These are phyloP conservation scores for Peterozyma xylosa DNA, from an alignment of 805 yeast species.

Conservation along the genomic window DNA sequence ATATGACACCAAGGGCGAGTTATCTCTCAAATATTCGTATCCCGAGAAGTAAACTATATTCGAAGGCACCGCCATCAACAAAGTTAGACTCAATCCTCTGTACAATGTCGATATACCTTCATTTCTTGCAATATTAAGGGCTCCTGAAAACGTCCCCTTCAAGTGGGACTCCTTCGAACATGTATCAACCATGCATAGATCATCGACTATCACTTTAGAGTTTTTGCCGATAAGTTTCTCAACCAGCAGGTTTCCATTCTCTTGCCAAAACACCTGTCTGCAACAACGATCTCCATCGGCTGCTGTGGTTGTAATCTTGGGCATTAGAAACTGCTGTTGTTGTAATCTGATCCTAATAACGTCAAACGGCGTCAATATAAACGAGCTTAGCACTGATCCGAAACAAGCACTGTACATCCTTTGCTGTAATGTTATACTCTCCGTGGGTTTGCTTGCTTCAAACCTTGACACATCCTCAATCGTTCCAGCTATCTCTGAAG, in stretches of 20 bases:
- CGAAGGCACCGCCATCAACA: slow-evolving; percentile 87
- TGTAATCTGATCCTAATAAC: slow-evolving; percentile 72
- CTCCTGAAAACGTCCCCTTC: slow-evolving; percentile 70
- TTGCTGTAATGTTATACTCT: slow-evolving; percentile 38
- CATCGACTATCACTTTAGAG: slow-evolving; percentile 10
- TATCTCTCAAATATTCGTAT: slow-evolving; percentile 77
- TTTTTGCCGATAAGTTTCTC: neutral
- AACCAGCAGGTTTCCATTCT: neutral
- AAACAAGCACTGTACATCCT: slow-evolving; percentile 74
- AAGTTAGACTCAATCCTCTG: slow-evolving; percentile 80
- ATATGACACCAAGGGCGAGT: slow-evolving; percentile 43
- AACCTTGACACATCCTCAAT: slow-evolving; percentile 6
- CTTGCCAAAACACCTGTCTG: slow-evolving; percentile 25
- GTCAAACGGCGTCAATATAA: slow-evolving; percentile 75
- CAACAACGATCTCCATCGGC: slow-evolving; percentile 24
- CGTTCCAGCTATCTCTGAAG: slow-evolving; percentile 10
- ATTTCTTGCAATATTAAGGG: slow-evolving; percentile 50
- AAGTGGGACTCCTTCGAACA: slow-evolving; percentile 37
- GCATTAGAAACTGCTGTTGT: slow-evolving; percentile 53
- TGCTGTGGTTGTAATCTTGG: slow-evolving; percentile 25
- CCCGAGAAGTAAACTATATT: slow-evolving; percentile 93
- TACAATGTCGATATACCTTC: slow-evolving; percentile 81
- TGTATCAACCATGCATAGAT: slow-evolving; percentile 27
- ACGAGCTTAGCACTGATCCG: slow-evolving; percentile 66
- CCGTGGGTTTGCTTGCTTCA: neutral